Evolutionary conservation across 108 stramenopile genomes (phyloP), one percentile per base, ranked within the genome.

Genomic region (Fistulifera solaris): DNA sequence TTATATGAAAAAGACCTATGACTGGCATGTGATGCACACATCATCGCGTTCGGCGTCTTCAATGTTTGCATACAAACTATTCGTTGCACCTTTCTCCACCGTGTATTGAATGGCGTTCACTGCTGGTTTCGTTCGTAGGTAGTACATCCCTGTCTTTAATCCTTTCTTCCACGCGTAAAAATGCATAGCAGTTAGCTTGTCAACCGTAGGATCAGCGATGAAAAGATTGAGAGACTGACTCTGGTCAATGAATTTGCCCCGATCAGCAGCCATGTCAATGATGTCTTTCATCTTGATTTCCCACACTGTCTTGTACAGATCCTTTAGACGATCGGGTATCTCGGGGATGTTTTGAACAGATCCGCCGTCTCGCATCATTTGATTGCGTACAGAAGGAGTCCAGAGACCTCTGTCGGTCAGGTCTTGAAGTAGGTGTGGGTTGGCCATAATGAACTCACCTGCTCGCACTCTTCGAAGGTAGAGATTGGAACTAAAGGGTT

Each of bases 31-130:
- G 15, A 61, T 13, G 54, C 67, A 68, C 17, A 68, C 26, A 22
- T 68, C 67, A 45, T 62, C 52, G 2, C 42, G 44, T 5, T 16
- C 18, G 35, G 23, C 39, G 15, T 35, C 31, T 35, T 35, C 31
- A 35, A 35, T 35, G 31, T 35, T 35, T 35, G 31, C 31, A 35
- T 35, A 35, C 8, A 35, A 35, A 35, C 31, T 35, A 8, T 35
- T 35, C 31, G 31, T 6, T 35, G 31, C 31, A 6, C 6, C 8
- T 65, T 88, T 90, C 23, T 94, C 90, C 13, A 99, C 93, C 19
- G 98, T 99, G 70, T 94, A 99, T 59, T 94, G 94, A 49, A 97
- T 97, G 26, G 99, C 97, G 60, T 97, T 92, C 10, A 95, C 99
- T 40, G 95, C 95, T 56, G 97, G 96, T 25, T 81, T 78, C 39